These are phyloP conservation scores for Rhizopus arrhizus DNA, from an alignment of 371 early-diverging fungal species.

Conservation along the genomic window DNA sequence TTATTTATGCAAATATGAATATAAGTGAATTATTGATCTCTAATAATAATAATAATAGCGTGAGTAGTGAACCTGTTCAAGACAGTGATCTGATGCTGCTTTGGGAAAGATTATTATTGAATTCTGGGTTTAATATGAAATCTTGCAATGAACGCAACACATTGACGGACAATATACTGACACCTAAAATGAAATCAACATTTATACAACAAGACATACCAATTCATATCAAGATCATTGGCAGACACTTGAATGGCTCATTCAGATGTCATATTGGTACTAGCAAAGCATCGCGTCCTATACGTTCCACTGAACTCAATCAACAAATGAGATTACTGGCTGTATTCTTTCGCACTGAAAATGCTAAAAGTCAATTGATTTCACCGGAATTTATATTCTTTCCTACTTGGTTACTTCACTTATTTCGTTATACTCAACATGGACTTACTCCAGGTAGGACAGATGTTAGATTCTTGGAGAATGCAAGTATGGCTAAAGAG, in stretches of 20 bases:
- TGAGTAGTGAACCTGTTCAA: constrained; percentile 8
- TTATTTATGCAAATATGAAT: constrained; percentile 13
- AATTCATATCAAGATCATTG: constrained; percentile 47
- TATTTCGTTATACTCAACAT: constrained; percentile 49
- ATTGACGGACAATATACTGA: constrained; percentile 36
- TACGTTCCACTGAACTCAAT: constrained; percentile 40
- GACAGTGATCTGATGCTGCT: constrained; percentile 24
- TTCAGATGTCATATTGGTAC: constrained; percentile 52
- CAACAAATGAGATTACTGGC: constrained; percentile 45
- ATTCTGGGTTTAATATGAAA: constrained; percentile 28
- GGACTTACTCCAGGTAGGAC: constrained; percentile 44
- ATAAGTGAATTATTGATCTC: constrained; percentile 17
- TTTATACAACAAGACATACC: constrained; percentile 30
- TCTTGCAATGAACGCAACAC: constrained; percentile 27
- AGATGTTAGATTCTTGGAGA: constrained; percentile 47
- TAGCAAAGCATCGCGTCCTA: constrained; percentile 48
- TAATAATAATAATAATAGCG: neutral
- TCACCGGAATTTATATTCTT: constrained; percentile 50
- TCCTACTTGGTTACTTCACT: constrained; percentile 50
- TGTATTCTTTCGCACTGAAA: constrained; percentile 47
- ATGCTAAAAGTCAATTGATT: constrained; percentile 34
- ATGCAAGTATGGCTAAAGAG: constrained; percentile 47
- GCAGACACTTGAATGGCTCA: constrained; percentile 47
- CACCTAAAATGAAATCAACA: constrained; percentile 2
- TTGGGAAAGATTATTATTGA: constrained; percentile 31